phyloP scores from a whole-genome alignment of 2,329 filamentous ascomycete species.

The Pseudocercospora fuligena region DNA sequence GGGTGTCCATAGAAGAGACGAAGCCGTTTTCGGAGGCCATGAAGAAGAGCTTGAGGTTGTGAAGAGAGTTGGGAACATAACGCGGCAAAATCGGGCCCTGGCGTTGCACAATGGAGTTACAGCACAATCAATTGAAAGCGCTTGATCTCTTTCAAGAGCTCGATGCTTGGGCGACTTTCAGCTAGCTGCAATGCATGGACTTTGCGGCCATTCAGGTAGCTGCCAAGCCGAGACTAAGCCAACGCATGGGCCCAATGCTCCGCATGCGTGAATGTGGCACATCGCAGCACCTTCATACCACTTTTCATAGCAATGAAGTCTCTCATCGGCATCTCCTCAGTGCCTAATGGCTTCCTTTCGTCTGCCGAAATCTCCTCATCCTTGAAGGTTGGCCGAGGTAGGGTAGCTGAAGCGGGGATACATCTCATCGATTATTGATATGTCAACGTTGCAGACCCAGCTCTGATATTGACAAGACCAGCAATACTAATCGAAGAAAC shows the following conservation, averaged over 20 bases:
- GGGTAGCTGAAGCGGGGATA: constrained; percentile 8
- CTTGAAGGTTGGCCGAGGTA: background rate
- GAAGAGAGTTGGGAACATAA: background rate
- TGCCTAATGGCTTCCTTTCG: background rate
- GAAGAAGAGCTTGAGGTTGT: constrained; percentile 15
- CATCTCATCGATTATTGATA: background rate
- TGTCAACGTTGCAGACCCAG: background rate
- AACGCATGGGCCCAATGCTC: background rate
- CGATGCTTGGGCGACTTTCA: background rate
- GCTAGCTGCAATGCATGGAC: background rate
- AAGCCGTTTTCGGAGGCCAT: constrained; percentile 13
- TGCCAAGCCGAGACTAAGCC: background rate
- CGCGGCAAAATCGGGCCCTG: background rate
- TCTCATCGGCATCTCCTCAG: background rate
- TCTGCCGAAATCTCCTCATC: constrained; percentile 2
- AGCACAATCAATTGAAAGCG: background rate
- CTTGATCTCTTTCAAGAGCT: background rate
- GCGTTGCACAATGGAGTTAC: background rate
- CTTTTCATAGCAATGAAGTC: background rate
- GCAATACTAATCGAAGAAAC: background rate
- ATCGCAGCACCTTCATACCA: background rate
- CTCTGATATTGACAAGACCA: background rate
- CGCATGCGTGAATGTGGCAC: background rate
- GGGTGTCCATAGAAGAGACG: constrained; percentile 24
- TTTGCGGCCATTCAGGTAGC: background rate